Conservation (phyloP, 2,329 filamentous ascomycete species). For the Verticillium dahliae region DNA sequence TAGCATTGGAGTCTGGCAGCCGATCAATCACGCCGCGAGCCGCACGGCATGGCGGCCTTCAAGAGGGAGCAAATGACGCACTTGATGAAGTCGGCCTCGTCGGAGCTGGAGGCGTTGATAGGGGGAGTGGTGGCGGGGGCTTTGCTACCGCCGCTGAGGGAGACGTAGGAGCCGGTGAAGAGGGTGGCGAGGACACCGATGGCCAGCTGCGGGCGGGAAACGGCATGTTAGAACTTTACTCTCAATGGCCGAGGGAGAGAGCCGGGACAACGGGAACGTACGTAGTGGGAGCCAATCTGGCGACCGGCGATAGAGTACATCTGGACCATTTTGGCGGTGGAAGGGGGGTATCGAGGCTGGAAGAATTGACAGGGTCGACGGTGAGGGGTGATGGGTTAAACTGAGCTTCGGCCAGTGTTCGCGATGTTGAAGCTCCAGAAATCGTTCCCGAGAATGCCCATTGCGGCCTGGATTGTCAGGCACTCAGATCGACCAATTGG, state of each 20-base stretch:
- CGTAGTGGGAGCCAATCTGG: slow-evolving; percentile 56
- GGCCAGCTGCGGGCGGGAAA: slow-evolving; percentile 37
- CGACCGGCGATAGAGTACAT: slow-evolving; percentile 52
- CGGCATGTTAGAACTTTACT: slow-evolving; percentile 12
- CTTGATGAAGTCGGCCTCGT: slow-evolving; percentile 62
- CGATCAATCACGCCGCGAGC: slow-evolving; percentile 3
- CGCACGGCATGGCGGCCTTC: slow-evolving; percentile 2
- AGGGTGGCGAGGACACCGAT: slow-evolving; percentile 48
- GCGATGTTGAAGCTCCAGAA: slow-evolving; percentile 14
- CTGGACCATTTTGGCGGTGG: slow-evolving; percentile 36
- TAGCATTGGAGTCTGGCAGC: neutral
- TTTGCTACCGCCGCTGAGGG: slow-evolving; percentile 37
- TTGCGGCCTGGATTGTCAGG: slow-evolving; percentile 6
- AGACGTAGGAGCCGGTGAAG: slow-evolving; percentile 41
- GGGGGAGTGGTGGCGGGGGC: slow-evolving; percentile 41
- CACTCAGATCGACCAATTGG: neutral
- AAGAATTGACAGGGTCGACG: slow-evolving; percentile 19
- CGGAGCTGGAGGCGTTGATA: slow-evolving; percentile 55
- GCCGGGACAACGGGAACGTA: slow-evolving; percentile 28
- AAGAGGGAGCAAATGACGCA: slow-evolving; percentile 25
- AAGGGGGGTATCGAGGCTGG: slow-evolving; percentile 16
- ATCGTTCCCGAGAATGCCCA: slow-evolving; percentile 4
- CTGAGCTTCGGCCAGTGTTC: slow-evolving; percentile 6
- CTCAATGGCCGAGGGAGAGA: neutral
- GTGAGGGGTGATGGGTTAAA: slow-evolving; percentile 21